These are phyloP conservation scores for Myxozyma nipponensis DNA, from an alignment of 805 yeast species.

Conservation along the genomic window DNA sequence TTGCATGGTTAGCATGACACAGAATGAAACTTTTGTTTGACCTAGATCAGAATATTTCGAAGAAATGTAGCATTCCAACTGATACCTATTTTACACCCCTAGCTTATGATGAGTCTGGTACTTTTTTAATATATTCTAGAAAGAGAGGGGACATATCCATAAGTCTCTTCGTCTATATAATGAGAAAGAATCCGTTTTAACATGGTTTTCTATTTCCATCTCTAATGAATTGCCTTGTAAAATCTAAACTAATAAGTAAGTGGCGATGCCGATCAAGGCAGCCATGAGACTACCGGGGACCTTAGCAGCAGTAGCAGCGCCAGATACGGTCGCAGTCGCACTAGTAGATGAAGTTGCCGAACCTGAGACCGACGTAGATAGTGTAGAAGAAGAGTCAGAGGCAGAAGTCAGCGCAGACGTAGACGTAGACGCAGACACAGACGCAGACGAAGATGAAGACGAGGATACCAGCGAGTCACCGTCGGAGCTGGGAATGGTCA, in stretches of 20 bases:
- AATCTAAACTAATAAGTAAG: not conserved
- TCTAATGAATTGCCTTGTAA: too few species aligned
- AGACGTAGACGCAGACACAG: conserved; percentile 13
- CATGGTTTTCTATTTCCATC: too few species aligned
- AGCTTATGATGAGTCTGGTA: too few species aligned
- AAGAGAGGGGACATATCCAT: too few species aligned
- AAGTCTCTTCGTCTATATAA: too few species aligned
- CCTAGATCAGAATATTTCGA: too few species aligned
- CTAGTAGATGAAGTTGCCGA: not conserved
- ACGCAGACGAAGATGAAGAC: not conserved
- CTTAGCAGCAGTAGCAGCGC: not conserved
- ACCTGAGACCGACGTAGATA: not conserved
- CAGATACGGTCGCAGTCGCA: not conserved
- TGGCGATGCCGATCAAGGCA: not conserved
- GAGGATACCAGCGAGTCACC: not conserved
- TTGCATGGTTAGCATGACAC: too few species aligned
- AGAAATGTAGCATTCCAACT: too few species aligned
- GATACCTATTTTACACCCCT: too few species aligned
- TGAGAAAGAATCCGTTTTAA: too few species aligned
- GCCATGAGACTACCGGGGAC: not conserved
- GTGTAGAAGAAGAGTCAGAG: conserved; percentile 4
- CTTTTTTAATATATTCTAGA: too few species aligned
- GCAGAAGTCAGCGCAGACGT: conserved; percentile 8
- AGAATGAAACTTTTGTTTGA: too few species aligned
- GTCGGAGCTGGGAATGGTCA: conserved; percentile 4